These are phyloP conservation scores for Phycomyces blakesleeanus DNA, from an alignment of 192 early-diverging fungal species.

Conservation along the genomic window DNA sequence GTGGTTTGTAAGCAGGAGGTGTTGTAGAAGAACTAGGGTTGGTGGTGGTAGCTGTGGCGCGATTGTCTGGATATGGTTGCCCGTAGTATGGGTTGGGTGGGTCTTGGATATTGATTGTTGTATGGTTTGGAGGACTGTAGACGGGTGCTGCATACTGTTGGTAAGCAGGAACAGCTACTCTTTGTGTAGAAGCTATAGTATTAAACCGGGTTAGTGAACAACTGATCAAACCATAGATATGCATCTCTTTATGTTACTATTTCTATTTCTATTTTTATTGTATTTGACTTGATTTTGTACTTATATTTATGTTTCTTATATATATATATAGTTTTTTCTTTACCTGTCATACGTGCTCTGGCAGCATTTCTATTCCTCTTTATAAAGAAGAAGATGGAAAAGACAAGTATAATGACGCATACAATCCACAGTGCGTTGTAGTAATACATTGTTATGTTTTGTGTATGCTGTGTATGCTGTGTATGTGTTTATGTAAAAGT, in stretches of 20 bases:
- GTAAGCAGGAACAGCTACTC: no score
- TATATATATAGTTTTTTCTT: no score
- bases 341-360: background rate
- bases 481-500: background rate
- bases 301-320: no score
- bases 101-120: background rate
- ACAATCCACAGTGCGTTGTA: slow-evolving; percentile 1
- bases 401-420: background rate
- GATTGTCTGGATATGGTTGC: background rate
- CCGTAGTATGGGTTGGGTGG: background rate
- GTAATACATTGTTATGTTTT: slow-evolving; percentile 1
- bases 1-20: slow-evolving; percentile 13
- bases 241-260: no score
- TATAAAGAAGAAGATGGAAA: background rate
- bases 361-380: background rate
- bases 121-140: background rate
- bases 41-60: background rate
- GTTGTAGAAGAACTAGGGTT: background rate
- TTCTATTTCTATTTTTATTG: no score
- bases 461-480: no score
- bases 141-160: no score
- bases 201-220: no score
- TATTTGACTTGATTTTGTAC: no score
- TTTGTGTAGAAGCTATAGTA: no score
- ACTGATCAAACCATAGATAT: no score